Percentiles rank a stretch among this genome's conserved stretches.
These are phyloP conservation scores for Fusarium robinianum DNA, from an alignment of 2,329 filamentous ascomycete genomes.

Conservation along the genomic window DNA sequence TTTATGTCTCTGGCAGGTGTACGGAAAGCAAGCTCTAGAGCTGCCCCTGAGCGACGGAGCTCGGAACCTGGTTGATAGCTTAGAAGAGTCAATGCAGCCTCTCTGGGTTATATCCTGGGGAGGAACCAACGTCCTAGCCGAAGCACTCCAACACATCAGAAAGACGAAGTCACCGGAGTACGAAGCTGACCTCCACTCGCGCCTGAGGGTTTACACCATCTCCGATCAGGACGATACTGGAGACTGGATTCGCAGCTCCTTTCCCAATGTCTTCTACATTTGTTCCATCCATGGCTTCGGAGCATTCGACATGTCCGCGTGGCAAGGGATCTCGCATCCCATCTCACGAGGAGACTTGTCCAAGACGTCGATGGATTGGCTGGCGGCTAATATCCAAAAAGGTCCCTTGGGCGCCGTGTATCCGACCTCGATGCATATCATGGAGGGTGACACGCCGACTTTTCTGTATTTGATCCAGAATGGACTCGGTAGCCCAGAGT, in stretches of 20 bases:
- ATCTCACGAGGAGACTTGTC: conserved; percentile 44
- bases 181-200: conserved; percentile 44
- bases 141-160: conserved; percentile 48
- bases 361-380: conserved; percentile 55
- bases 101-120: conserved; percentile 60
- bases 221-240: conserved; percentile 64
- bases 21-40: conserved; percentile 41
- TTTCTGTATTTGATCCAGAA: conserved; percentile 49
- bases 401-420: conserved; percentile 49
- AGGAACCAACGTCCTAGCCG: conserved; percentile 56
- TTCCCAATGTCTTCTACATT: conserved; percentile 61
- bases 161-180: conserved; percentile 27
- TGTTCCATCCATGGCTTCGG: conserved; percentile 59
- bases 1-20: conserved; percentile 29
- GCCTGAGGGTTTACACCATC: conserved; percentile 58
- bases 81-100: conserved; percentile 41
- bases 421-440: conserved; percentile 54
- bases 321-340: conserved; percentile 58
- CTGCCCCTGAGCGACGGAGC: conserved; percentile 45
- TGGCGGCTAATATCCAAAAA: conserved; percentile 58
- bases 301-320: conserved; percentile 59
- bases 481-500: conserved; percentile 48
- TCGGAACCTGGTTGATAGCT: conserved; percentile 46
- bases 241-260: conserved; percentile 58
- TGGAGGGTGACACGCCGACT: conserved; percentile 58